Evolutionary conservation across 495 filamentous ascomycete genomes (phyloP).

Genomic region (Trichoderma gamsii): DNA sequence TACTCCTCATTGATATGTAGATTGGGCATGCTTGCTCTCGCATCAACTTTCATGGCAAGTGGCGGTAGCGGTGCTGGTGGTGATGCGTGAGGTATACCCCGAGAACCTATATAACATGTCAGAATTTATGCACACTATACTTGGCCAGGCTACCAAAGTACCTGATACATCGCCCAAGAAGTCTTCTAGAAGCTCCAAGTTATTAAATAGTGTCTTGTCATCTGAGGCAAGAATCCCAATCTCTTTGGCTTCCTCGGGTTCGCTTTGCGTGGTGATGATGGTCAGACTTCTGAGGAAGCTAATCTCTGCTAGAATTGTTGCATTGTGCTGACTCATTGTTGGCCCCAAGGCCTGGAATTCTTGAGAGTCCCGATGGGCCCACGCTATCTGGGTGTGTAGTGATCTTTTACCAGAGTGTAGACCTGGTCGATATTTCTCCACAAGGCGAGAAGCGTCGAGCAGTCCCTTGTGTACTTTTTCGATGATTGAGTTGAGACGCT

Average conservation of each 20-base stretch:
- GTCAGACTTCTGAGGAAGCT: conserved; percentile 34
- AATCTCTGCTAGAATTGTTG: conserved; percentile 33
- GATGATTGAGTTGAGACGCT: conserved; percentile 20
- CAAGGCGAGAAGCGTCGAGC: conserved; percentile 18
- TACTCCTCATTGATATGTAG: neutral
- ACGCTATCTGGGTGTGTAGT: conserved; percentile 15
- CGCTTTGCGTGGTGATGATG: neutral
- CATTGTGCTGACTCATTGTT: conserved; percentile 19
- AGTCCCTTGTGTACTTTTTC: conserved; percentile 17
- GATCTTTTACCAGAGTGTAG: conserved; percentile 15
- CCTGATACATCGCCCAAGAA: neutral
- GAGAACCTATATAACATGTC: neutral
- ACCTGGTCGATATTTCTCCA: conserved; percentile 21
- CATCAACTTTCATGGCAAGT: neutral
- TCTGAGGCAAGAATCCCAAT: neutral
- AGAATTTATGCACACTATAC: neutral
- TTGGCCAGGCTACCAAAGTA: neutral
- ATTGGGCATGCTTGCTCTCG: neutral
- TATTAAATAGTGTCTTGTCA: neutral
- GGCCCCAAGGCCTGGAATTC: conserved; percentile 18
- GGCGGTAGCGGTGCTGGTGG: neutral
- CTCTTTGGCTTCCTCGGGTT: neutral
- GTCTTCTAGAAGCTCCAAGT: neutral
- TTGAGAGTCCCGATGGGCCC: conserved; percentile 18
- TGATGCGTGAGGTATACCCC: neutral